Evolutionary conservation across 1,139 yeast genomes (phyloP).

Genomic region (Yamadazyma dendronema): DNA sequence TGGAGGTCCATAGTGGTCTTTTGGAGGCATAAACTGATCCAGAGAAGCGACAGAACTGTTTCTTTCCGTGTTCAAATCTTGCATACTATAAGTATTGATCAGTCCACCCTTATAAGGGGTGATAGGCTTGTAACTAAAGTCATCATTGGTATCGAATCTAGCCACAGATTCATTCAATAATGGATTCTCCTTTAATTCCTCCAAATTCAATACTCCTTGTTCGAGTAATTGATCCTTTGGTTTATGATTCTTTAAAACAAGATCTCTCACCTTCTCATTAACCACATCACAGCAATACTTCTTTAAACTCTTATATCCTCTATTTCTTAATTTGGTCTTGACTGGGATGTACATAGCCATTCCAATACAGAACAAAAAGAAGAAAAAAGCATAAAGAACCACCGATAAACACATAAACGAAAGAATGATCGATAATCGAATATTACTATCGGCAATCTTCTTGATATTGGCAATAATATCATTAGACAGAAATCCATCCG

Average conservation of each 20-base stretch:
- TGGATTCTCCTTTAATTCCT: constrained; percentile 27
- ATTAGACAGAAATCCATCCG: constrained; percentile 42
- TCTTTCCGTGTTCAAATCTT: constrained; percentile 5
- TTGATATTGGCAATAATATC: constrained; percentile 54
- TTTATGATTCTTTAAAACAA: constrained; percentile 51
- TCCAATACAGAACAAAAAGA: constrained; percentile 59
- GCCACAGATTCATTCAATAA: constrained; percentile 18
- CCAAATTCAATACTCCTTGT: constrained; percentile 28
- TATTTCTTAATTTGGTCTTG: constrained; percentile 41
- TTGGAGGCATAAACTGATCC: not conserved
- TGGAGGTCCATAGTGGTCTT: not conserved
- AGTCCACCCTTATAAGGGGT: constrained; percentile 2
- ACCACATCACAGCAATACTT: constrained; percentile 59
- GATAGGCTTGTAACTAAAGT: constrained; percentile 2
- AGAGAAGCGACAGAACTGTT: not conserved
- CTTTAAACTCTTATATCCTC: constrained; percentile 43
- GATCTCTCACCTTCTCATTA: constrained; percentile 50
- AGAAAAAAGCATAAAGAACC: constrained; percentile 70
- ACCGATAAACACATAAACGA: constrained; percentile 77
- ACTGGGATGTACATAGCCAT: constrained; percentile 56
- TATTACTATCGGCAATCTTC: constrained; percentile 57
- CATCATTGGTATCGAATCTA: constrained; percentile 12
- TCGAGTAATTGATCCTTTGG: constrained; percentile 34
- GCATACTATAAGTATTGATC: constrained; percentile 13
- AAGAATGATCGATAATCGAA: constrained; percentile 65